phyloP scores from a whole-genome alignment of 108 stramenopile species.

The Skeletonema marinoi region DNA sequence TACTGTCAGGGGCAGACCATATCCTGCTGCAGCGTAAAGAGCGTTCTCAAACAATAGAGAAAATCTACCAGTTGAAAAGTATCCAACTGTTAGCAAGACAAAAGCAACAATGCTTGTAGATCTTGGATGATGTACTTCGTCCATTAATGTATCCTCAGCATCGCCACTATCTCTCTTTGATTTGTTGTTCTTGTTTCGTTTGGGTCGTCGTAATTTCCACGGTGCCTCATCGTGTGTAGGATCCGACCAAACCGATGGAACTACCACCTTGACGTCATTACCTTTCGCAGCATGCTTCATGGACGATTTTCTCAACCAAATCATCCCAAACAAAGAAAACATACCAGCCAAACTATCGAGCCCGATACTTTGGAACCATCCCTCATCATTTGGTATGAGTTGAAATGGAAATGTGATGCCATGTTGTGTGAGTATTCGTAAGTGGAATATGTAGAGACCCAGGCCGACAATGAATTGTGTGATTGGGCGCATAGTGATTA shows the following conservation, averaged over 20 bases:
- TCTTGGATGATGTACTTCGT: slow-evolving; percentile 26
- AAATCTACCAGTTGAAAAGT: slow-evolving; percentile 80
- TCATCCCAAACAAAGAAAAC: slow-evolving; percentile 41
- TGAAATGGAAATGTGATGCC: slow-evolving; percentile 83
- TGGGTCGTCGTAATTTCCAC: slow-evolving; percentile 37
- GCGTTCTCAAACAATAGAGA: slow-evolving; percentile 75
- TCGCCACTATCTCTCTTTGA: neutral
- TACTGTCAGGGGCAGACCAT: slow-evolving; percentile 70
- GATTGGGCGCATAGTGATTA: slow-evolving; percentile 53
- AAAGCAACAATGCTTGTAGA: slow-evolving; percentile 54
- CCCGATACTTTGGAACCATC: slow-evolving; percentile 83
- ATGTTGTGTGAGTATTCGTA: slow-evolving; percentile 73
- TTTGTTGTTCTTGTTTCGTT: slow-evolving; percentile 7
- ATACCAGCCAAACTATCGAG: slow-evolving; percentile 83
- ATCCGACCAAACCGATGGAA: slow-evolving; percentile 42
- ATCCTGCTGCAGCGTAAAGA: slow-evolving; percentile 64
- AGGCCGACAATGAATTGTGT: slow-evolving; percentile 54
- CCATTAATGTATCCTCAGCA: neutral
- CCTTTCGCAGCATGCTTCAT: slow-evolving; percentile 1
- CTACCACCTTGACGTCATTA: slow-evolving; percentile 3
- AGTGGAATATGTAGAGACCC: slow-evolving; percentile 64
- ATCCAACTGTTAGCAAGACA: slow-evolving; percentile 65
- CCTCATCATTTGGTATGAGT: slow-evolving; percentile 84
- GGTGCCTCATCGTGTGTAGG: slow-evolving; percentile 38
- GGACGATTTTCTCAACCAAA: slow-evolving; percentile 26